phyloP scores from a whole-genome alignment of 192 early-diverging fungal genomes.

The Pilaira anomala region DNA sequence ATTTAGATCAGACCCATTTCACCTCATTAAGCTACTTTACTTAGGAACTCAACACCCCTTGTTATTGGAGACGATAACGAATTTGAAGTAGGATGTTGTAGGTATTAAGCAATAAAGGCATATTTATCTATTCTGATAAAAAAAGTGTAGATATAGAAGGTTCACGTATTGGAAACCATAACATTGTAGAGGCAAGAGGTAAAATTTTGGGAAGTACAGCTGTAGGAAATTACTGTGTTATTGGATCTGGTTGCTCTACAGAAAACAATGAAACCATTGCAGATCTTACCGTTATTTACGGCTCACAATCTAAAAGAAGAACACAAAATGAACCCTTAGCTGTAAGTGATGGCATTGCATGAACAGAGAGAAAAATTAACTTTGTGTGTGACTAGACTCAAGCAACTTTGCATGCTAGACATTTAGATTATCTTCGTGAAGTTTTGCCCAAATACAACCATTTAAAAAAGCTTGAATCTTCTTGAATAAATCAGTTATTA shows the following conservation, averaged over 20 bases:
- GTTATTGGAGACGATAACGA: constrained; percentile 71
- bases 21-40: neutral
- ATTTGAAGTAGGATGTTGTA: constrained; percentile 72
- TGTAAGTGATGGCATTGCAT: neutral
- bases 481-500: neutral
- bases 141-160: constrained; percentile 59
- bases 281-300: constrained; percentile 68
- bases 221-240: constrained; percentile 67
- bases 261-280: constrained; percentile 54
- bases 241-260: constrained; percentile 65
- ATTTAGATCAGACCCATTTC: neutral
- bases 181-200: constrained; percentile 63
- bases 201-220: constrained; percentile 51
- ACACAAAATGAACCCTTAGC: constrained; percentile 32
- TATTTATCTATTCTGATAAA: neutral
- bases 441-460: constrained; percentile 59
- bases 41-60: constrained; percentile 47
- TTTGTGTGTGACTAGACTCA: constrained; percentile 42
- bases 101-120: neutral
- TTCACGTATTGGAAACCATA: constrained; percentile 57
- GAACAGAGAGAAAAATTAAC: neutral
- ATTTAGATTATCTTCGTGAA: constrained; percentile 71
- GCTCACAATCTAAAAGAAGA: constrained; percentile 48
- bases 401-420: constrained; percentile 54
- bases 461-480: constrained; percentile 34